Evolutionary conservation across 768 basidiomycete species (phyloP), one percentile per base, ranked within the genome.

Genomic region (Pholiota molesta): DNA sequence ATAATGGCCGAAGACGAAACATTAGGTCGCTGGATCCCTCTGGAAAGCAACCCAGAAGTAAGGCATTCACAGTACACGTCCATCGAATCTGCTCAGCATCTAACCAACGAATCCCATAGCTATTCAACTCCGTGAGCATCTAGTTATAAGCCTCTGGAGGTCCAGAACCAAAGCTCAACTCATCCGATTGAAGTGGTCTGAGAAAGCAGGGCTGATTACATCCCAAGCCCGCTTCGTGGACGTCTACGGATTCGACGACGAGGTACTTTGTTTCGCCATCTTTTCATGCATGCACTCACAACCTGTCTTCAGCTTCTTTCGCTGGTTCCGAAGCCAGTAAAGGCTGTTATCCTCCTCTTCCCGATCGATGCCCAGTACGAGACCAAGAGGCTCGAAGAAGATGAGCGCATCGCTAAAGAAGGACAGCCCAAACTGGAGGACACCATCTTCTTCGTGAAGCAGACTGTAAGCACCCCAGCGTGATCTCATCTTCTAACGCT

Each of bases 331-430:
- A 72, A 81, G 64, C 94, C 91, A 0, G 90, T 90, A 33, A 90
- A 90, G 69, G 96, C 96, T 0, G 84, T 97, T 9, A 77, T 97
- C 7, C 78, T 99, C 6, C 82, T 97, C 23, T 99, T 97, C 75
- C 96, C 96, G 0, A 83, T 84, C 0, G 73, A 73, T 17, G 73
- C 86, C 11, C 83, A 85, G n/a, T 70, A 68, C 10, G 82, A 80
- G 44, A 71, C 62, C 4, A 82, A 78, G 45, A 78, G 87, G 45
- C 78, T 78, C 44, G 76, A 78, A 49, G 91, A 94, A 63, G 93
- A 95, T 65, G 75, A 74, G 45, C 71, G 73, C 65, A 82, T 91
- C 52, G 73, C 73, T 28, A 73, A 72, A 14, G 78, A 80, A 45
- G 86, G 77, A 1, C 79, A 79, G 59, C 73, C 77, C 2, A 65